Evolutionary conservation across 2,329 filamentous ascomycete species (phyloP).

Genomic region (Aspergillus sp.): DNA sequence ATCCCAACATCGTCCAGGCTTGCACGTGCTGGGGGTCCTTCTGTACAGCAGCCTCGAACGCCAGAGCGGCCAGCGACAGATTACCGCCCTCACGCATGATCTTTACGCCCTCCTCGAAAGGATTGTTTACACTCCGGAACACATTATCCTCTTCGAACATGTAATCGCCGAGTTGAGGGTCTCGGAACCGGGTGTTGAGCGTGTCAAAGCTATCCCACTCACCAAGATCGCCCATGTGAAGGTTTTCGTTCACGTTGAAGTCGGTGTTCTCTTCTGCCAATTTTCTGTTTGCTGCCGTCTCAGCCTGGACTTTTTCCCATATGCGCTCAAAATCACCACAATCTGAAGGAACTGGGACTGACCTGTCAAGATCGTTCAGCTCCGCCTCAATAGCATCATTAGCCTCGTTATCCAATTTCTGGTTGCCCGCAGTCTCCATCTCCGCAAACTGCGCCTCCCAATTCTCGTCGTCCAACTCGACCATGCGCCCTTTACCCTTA

Average conservation of each 20-base stretch:
- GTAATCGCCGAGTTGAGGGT: conserved; percentile 83
- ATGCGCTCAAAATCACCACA: conserved; percentile 88
- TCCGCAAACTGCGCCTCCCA: conserved; percentile 97
- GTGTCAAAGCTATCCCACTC: conserved; percentile 78
- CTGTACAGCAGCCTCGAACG: conserved; percentile 93
- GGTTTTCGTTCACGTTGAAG: conserved; percentile 45
- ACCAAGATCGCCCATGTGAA: conserved; percentile 69
- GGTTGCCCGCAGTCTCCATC: conserved; percentile 63
- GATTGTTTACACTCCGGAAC: conserved; percentile 76
- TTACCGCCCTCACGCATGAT: conserved; percentile 95
- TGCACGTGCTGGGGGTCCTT: conserved; percentile 84
- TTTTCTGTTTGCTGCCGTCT: conserved; percentile 49
- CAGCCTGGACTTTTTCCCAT: conserved; percentile 48
- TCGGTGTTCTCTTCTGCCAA: conserved; percentile 65
- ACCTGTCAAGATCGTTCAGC: conserved; percentile 85
- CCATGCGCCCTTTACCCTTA: conserved; percentile 79
- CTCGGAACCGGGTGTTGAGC: conserved; percentile 66
- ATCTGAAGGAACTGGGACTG: conserved; percentile 56
- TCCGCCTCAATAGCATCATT: conserved; percentile 79
- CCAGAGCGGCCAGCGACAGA: conserved; percentile 85
- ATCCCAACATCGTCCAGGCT: conserved; percentile 90
- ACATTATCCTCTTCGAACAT: conserved; percentile 94
- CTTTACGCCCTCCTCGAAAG: conserved; percentile 88
- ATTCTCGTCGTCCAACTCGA: conserved; percentile 88
- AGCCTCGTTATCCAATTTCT: conserved; percentile 61